Evolutionary conservation across 148 eudicot genomes (phyloP).

Genomic region (Pouteria glomerata): DNA sequence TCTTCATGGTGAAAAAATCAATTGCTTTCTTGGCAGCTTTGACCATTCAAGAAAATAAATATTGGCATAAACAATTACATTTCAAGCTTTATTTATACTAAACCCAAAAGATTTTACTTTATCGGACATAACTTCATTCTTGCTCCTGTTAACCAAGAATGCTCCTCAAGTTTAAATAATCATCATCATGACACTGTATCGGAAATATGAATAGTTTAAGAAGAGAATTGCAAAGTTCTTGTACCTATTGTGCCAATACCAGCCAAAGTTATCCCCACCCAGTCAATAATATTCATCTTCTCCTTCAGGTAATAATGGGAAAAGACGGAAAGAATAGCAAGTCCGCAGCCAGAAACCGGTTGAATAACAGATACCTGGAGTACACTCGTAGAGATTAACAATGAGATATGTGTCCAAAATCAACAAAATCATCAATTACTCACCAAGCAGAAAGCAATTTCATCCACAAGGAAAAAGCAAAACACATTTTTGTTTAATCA

Average conservation of each 20-base stretch:
- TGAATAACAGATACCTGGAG: conserved; percentile 91
- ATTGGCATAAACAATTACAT: neutral
- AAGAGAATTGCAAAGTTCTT: conserved; percentile 23
- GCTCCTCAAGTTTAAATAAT: neutral
- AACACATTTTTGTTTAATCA: neutral
- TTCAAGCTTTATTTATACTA: neutral
- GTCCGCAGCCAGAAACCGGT: conserved; percentile 99
- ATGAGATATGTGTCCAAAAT: neutral
- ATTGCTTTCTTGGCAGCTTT: neutral
- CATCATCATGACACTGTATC: neutral
- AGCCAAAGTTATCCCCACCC: conserved; percentile 90
- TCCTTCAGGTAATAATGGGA: conserved; percentile 98
- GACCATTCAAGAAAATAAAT: neutral
- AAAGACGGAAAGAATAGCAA: conserved; percentile 94
- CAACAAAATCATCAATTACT: neutral
- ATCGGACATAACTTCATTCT: neutral
- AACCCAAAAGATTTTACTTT: neutral
- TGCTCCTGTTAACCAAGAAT: neutral
- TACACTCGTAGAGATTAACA: neutral
- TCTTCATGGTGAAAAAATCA: neutral
- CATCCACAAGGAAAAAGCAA: neutral
- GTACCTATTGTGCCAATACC: conserved; percentile 99
- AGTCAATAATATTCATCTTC: conserved; percentile 90
- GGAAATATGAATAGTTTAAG: neutral
- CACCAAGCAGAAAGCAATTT: neutral